Conservation (phyloP, 2,329 filamentous ascomycete genomes). For the Cyanodermella asteris region DNA sequence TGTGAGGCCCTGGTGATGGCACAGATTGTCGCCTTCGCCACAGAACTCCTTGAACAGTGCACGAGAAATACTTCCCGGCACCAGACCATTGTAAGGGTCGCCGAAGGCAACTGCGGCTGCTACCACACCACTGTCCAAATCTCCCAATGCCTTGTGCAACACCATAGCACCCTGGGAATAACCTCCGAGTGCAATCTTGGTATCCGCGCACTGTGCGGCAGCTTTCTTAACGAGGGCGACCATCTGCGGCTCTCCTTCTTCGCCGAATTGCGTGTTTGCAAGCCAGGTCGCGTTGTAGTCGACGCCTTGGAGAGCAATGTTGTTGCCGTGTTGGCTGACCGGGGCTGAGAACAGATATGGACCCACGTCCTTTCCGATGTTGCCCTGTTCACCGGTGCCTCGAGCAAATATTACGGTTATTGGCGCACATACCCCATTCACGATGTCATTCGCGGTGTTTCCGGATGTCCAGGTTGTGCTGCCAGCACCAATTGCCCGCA, state of each 20-base stretch:
- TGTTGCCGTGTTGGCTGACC: conserved; percentile 1
- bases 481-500: too few species aligned
- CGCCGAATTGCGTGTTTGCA: conserved; percentile 2
- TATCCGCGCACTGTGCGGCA: conserved; percentile 4
- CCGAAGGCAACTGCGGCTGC: conserved; percentile 6
- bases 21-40: too few species aligned
- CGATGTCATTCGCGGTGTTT: conserved; percentile 5
- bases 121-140: too few species aligned
- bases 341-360: conserved; percentile 3
- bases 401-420: conserved; percentile 7
- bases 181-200: conserved; percentile 6
- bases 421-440: conserved; percentile 4
- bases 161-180: conserved; percentile 6
- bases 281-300: conserved; percentile 3
- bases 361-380: conserved; percentile 4
- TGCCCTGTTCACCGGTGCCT: conserved; percentile 5
- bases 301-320: conserved; percentile 5
- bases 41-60: too few species aligned
- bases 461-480: too few species aligned
- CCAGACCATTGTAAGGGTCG: conserved; percentile 5
- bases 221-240: conserved; percentile 3
- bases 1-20: too few species aligned
- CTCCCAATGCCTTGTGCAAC: conserved; percentile 3
- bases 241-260: conserved; percentile 2
- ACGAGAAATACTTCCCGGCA: too few species aligned